phyloP scores from a whole-genome alignment of 176 grass and related monocot genomes.

The Thalia dealbata region DNA sequence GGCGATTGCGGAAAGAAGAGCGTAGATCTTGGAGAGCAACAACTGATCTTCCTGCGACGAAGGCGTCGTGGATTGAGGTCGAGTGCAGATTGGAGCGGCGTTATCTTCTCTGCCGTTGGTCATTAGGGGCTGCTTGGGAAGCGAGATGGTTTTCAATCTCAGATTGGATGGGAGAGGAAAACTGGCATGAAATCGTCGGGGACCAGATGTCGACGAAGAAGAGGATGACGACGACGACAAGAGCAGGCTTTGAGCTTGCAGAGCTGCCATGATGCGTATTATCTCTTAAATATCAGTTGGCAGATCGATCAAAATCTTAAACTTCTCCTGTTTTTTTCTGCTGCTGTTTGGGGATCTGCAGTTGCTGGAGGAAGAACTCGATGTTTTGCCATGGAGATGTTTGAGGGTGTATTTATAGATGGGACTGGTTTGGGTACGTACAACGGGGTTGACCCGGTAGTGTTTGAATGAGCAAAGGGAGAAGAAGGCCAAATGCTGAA shows the following conservation, averaged over 20 bases:
- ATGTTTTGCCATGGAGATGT: too few relatives aligned
- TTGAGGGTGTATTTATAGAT: too few relatives aligned
- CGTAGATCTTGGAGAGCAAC: slow-evolving; percentile 14
- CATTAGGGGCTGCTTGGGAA: background rate
- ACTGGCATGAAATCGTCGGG: background rate
- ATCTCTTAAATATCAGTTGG: too few relatives aligned
- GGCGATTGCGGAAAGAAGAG: slow-evolving; percentile 10
- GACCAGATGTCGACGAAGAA: background rate
- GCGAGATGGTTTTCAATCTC: background rate
- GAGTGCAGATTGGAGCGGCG: background rate
- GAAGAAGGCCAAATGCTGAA: too few relatives aligned
- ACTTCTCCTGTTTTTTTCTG: too few relatives aligned
- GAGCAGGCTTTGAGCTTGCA: background rate
- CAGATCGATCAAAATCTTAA: too few relatives aligned
- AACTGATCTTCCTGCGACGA: background rate
- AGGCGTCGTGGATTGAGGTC: background rate
- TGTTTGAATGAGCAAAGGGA: too few relatives aligned
- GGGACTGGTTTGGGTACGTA: too few relatives aligned
- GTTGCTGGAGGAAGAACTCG: too few relatives aligned
- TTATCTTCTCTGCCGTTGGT: background rate
- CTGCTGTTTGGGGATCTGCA: too few relatives aligned
- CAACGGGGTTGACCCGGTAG: too few relatives aligned
- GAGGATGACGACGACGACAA: background rate
- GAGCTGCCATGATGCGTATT: background rate
- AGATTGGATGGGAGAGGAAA: background rate